Evolutionary conservation across 768 basidiomycete species (phyloP).

Genomic region (Phlegmacium glaucopus): DNA sequence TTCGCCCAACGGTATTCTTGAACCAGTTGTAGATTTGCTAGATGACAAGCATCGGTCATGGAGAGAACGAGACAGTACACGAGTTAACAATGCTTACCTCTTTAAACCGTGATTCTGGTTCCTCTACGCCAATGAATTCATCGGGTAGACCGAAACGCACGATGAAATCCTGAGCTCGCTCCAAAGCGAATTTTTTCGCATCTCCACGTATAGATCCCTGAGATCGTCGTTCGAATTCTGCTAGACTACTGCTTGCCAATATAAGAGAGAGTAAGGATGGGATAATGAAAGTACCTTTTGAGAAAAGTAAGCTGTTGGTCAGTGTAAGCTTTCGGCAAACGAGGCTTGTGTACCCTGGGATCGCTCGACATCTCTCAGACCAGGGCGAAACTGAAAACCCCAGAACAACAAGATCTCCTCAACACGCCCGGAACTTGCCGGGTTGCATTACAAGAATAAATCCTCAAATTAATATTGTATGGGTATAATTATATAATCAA

Average conservation of each 20-base stretch:
- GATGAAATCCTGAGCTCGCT: slow-evolving; percentile 60
- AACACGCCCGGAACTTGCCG: slow-evolving; percentile 28
- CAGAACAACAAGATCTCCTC: slow-evolving; percentile 14
- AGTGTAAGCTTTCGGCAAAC: slow-evolving; percentile 62
- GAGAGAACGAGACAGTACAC: background rate
- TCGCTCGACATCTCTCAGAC: slow-evolving; percentile 42
- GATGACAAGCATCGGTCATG: slow-evolving; percentile 12
- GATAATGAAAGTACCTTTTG: slow-evolving; percentile 34
- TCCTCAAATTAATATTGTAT: slow-evolving; percentile 18
- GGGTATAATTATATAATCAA: slow-evolving; percentile 2
- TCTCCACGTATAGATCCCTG: slow-evolving; percentile 61
- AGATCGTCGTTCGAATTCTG: slow-evolving; percentile 58
- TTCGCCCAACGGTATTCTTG: slow-evolving; percentile 65
- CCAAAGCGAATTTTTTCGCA: slow-evolving; percentile 67
- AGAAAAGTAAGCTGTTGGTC: slow-evolving; percentile 61
- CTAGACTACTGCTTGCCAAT: slow-evolving; percentile 34
- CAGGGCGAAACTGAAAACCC: slow-evolving; percentile 20
- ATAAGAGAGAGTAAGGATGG: background rate
- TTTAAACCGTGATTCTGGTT: slow-evolving; percentile 57
- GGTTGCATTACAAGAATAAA: too few relatives aligned
- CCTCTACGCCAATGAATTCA: slow-evolving; percentile 52
- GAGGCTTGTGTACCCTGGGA: slow-evolving; percentile 65
- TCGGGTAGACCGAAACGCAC: slow-evolving; percentile 53
- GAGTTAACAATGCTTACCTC: slow-evolving; percentile 38
- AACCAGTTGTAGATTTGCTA: slow-evolving; percentile 77